Percentiles rank a stretch among this genome's conserved stretches.
phyloP scores from a whole-genome alignment of 805 yeast species.

The Candida awuae region DNA sequence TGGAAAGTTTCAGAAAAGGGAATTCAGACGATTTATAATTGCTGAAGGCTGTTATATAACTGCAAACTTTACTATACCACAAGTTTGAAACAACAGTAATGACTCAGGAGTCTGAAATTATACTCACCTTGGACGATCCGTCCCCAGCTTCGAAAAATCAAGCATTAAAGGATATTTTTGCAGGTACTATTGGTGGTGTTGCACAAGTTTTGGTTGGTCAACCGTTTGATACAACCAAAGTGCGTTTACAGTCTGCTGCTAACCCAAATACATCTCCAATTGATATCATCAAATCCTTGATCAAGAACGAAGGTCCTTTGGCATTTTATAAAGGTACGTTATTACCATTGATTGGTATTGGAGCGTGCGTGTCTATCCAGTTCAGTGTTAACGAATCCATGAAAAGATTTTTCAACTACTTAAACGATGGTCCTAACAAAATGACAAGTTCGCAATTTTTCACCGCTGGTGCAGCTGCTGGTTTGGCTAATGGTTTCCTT shows the following conservation, averaged over 20 bases:
- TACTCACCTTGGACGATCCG: slow-evolving; percentile 20
- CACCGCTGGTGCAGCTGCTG: slow-evolving; percentile 83
- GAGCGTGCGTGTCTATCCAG: slow-evolving; percentile 95
- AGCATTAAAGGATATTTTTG: slow-evolving; percentile 70
- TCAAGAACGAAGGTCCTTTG: slow-evolving; percentile 70
- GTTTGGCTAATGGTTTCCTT: slow-evolving; percentile 78
- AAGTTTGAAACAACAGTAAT: too few species aligned
- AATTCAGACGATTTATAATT: too few species aligned
- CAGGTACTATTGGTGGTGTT: slow-evolving; percentile 93
- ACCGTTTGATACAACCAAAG: slow-evolving; percentile 94
- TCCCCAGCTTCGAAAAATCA: slow-evolving; percentile 25
- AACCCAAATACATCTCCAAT: slow-evolving; percentile 58
- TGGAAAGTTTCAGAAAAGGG: too few species aligned
- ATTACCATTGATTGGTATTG: slow-evolving; percentile 93
- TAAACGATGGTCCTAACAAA: slow-evolving; percentile 33
- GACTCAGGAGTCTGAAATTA: slow-evolving; percentile 25
- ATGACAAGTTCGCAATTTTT: slow-evolving; percentile 63
- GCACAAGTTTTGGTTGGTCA: slow-evolving; percentile 95
- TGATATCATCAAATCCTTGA: slow-evolving; percentile 66
- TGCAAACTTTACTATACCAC: too few species aligned
- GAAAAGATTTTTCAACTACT: slow-evolving; percentile 64
- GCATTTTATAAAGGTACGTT: slow-evolving; percentile 93
- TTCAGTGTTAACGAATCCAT: slow-evolving; percentile 91
- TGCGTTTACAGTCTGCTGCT: slow-evolving; percentile 77
- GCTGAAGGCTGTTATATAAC: too few species aligned